Evolutionary conservation across 2,329 filamentous ascomycete species (phyloP).

Genomic region (Aspergillus luchuensis): DNA sequence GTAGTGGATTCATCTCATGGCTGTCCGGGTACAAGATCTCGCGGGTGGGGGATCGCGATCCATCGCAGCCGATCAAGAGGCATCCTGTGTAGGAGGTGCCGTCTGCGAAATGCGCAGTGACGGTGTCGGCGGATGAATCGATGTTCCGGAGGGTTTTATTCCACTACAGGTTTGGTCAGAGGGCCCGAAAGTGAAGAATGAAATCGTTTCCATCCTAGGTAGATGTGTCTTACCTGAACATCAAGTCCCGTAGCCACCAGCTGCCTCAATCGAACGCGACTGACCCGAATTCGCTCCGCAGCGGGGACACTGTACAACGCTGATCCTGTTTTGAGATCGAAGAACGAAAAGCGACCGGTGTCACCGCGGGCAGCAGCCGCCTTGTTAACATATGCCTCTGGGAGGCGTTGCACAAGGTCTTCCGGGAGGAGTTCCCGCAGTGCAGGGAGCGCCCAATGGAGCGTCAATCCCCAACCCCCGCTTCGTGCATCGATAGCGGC

Average conservation of each 20-base stretch:
- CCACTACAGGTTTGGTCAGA: slow-evolving; percentile 33
- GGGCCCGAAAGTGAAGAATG: not conserved
- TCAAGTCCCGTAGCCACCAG: slow-evolving; percentile 52
- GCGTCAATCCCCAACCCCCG: slow-evolving; percentile 64
- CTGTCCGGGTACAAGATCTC: slow-evolving; percentile 29
- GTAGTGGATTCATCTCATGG: slow-evolving; percentile 44
- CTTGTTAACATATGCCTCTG: slow-evolving; percentile 58
- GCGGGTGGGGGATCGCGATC: slow-evolving; percentile 50
- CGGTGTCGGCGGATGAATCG: slow-evolving; percentile 35
- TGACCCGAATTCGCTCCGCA: slow-evolving; percentile 51
- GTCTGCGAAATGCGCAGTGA: slow-evolving; percentile 53
- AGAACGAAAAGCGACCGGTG: slow-evolving; percentile 56
- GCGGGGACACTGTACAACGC: slow-evolving; percentile 50
- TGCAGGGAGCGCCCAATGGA: slow-evolving; percentile 62
- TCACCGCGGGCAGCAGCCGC: slow-evolving; percentile 52
- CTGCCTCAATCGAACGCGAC: slow-evolving; percentile 49
- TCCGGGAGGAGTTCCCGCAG: slow-evolving; percentile 56
- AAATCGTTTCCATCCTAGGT: no score
- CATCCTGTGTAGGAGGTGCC: slow-evolving; percentile 45
- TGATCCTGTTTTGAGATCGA: slow-evolving; percentile 57
- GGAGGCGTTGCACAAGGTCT: slow-evolving; percentile 49
- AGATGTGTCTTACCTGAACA: slow-evolving; percentile 44
- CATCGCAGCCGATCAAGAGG: slow-evolving; percentile 56
- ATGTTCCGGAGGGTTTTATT: slow-evolving; percentile 40
- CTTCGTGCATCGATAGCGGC: slow-evolving; percentile 50